Base-by-base conservation (phyloP, 257 asterid genomes). In the Anisodus tanguticus region DNA sequence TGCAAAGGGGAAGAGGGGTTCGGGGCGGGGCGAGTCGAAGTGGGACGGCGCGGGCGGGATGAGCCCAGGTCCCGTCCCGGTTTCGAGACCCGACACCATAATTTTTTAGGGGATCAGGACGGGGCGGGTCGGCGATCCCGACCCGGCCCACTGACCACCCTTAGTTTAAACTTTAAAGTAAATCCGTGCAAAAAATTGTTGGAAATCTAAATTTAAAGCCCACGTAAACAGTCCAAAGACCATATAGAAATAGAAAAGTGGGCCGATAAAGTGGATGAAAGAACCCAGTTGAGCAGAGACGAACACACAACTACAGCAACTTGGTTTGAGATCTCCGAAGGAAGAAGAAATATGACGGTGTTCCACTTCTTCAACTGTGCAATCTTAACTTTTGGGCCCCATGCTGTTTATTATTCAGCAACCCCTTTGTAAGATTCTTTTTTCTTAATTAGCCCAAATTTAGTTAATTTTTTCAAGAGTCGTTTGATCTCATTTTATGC, bases 281-380 rank as follows among this genome's bases (percentile, higher is more conserved):
- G 8, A 76, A 47, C 26, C 81, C 81, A 51, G 8, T 39, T 53
- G 51, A 76, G 64, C 13, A 26, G 17, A 76, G 10, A 12, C 10
- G 11, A 51, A 51, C 11, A 71, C 35, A n/a, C 22, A 71, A 9
- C 1, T 0, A 70, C 3, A 37, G 41, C 41, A 74, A 4, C 3
- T 49, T 51, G 8, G 19, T 35, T 53, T 53, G 43, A 53, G 81
- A 77, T 76, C 81, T 7, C 13, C 3, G 62, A 47, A 82, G 54
- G 41, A 81, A 16, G 59, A 81, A 86, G 82, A 67, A 85, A 63
- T 85, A 92, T 97, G 99, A 95, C 99, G 84, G 70, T 97, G 45
- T 97, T 97, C 86, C 99, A 97, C 90, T 97, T 97, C 90, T 90
- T 95, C 90, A 97, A 97, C 93, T 93, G 99, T 87, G 99, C 99